Evolutionary conservation across 179 eudicot species (phyloP).

Genomic region (Camellia oleifera): DNA sequence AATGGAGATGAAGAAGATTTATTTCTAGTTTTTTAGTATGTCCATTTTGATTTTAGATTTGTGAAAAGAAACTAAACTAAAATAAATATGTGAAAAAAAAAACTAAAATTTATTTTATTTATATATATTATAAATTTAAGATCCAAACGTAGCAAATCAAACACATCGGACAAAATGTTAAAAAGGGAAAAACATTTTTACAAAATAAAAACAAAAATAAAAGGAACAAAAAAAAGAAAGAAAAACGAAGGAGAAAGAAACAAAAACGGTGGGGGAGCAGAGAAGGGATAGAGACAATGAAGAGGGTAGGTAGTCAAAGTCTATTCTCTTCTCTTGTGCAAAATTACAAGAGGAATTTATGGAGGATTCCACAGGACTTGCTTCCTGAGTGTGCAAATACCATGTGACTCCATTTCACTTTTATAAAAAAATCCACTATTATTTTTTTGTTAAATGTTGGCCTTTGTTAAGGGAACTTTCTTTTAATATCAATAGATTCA

Average conservation of each 20-base stretch:
- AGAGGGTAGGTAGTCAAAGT: constrained; percentile 14
- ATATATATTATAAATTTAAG: too few relatives aligned
- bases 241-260: background rate
- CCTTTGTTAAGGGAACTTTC: background rate
- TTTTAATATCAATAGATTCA: background rate
- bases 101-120: too few relatives aligned
- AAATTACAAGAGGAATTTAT: constrained; percentile 11
- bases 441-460: too few relatives aligned
- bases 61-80: too few relatives aligned
- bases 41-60: too few relatives aligned
- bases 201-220: background rate
- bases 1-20: too few relatives aligned
- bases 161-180: too few relatives aligned
- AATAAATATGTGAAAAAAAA: too few relatives aligned
- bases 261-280: background rate
- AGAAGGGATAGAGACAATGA: background rate
- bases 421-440: background rate
- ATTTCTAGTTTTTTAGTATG: too few relatives aligned
- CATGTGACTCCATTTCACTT: background rate
- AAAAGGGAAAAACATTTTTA: too few relatives aligned
- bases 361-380: constrained; percentile 16
- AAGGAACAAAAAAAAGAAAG: background rate
- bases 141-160: too few relatives aligned
- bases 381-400: constrained; percentile 10
- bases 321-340: too few relatives aligned